These are phyloP conservation scores for Jasminum sambac DNA, from an alignment of 257 asterid genomes.

Conservation along the genomic window DNA sequence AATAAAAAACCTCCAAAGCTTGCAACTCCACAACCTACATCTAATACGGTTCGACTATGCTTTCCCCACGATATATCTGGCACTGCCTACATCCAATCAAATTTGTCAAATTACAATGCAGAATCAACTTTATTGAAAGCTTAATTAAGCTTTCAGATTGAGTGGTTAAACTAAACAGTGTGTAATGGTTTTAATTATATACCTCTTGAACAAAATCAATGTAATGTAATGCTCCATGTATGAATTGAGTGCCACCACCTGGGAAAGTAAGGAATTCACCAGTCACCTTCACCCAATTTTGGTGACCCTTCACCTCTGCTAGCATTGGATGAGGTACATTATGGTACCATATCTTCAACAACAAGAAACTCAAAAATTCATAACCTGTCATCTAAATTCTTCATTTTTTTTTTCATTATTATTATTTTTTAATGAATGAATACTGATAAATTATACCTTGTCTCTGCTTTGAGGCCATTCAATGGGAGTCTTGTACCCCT, in stretches of 20 bases:
- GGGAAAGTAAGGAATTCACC: conserved; percentile 90
- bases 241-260: conserved; percentile 97
- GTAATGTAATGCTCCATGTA: conserved; percentile 85
- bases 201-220: conserved; percentile 82
- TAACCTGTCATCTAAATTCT: no score
- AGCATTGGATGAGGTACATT: conserved; percentile 74
- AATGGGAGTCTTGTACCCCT: conserved; percentile 65
- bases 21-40: conserved; percentile 94
- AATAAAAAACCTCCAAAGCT: conserved; percentile 82
- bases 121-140: no score
- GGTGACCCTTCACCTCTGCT: conserved; percentile 87
- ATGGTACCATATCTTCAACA: conserved; percentile 78
- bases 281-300: conserved; percentile 84
- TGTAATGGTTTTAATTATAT: no score
- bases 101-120: conserved; percentile 12
- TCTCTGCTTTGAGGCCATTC: conserved; percentile 92
- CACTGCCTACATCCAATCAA: conserved; percentile 54
- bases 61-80: conserved; percentile 91
- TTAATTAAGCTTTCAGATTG: no score
- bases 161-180: no score
- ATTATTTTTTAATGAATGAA: no score
- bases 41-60: conserved; percentile 65
- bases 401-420: no score
- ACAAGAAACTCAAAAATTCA: not conserved
- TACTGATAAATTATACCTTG: conserved; percentile 46